Percentiles rank a stretch among this genome's conserved stretches.
phyloP scores from a whole-genome alignment of 73 alveolate genomes.

The Paramecium biaurelia region DNA sequence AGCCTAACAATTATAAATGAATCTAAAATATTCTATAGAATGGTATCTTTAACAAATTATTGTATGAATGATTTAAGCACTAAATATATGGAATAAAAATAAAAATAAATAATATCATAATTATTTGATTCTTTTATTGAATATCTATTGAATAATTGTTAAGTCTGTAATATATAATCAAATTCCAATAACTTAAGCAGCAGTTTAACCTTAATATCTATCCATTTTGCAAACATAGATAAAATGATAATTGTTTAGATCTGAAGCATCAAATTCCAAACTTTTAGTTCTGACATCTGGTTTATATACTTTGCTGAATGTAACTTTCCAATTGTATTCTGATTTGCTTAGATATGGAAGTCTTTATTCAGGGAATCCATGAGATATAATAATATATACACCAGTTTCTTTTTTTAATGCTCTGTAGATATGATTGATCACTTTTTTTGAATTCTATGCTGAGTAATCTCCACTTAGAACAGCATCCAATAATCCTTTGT shows the following conservation, averaged over 20 bases:
- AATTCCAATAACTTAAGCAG: slow-evolving; percentile 2
- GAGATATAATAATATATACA: slow-evolving; percentile 51
- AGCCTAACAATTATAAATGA: too few species aligned
- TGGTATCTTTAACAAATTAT: background rate
- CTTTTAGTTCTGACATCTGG: slow-evolving; percentile 46
- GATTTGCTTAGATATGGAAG: background rate
- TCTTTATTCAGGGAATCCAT: slow-evolving; percentile 47
- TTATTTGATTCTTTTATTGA: background rate
- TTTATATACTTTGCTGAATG: slow-evolving; percentile 41
- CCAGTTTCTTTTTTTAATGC: slow-evolving; percentile 32
- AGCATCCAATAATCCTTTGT: slow-evolving; percentile 57
- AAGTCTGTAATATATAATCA: background rate
- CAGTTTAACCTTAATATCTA: background rate
- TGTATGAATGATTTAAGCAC: background rate
- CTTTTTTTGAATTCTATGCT: slow-evolving; percentile 51
- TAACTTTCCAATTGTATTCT: slow-evolving; percentile 50
- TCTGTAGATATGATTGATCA: slow-evolving; percentile 36
- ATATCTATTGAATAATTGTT: background rate
- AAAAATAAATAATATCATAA: background rate
- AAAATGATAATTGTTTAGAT: slow-evolving; percentile 57
- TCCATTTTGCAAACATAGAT: slow-evolving; percentile 59
- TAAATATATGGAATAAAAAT: too few species aligned
- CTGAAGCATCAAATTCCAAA: slow-evolving; percentile 50
- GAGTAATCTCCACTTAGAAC: slow-evolving; percentile 65
- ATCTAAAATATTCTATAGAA: too few species aligned